Base-by-base conservation (phyloP, 352 stramenopile species). In the Phytophthora colocasiae region DNA sequence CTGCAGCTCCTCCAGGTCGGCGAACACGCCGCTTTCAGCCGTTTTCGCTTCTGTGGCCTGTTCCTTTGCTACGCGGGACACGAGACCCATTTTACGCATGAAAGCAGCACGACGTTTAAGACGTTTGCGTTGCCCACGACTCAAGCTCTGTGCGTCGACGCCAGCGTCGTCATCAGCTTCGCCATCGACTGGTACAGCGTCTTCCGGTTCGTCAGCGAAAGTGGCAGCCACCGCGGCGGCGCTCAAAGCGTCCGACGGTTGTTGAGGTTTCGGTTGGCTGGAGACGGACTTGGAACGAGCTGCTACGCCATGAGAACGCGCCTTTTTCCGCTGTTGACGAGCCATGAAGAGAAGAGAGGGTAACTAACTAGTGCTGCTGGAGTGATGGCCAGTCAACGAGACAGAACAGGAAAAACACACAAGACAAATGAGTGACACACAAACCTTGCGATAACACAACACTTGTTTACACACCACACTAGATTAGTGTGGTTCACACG, bases 21-120 rank as follows among this genome's bases (percentile, higher is more conserved):
- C 75, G 50, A 96, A 96, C 66, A 80, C 78, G 47, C 85, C 87
- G 31, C 78, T 63, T 44, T 81, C 64, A 46, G 72, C 22, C 47
- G 82, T 76, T 68, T 90, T 82, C 44, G 72, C 63, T 36, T 77
- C 58, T 47, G 60, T 75, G 22, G 75, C 63, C 61, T 91, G 84
- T 48, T 91, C 82, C 45, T 75, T 45, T 47, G 78, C 58, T 46
- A 92, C 81, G 55, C 84, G 85, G 12, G 87, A 71, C 52, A 95
- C 88, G 29, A 96, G 76, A 4, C 86, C 88, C 85, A 95, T 95
- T 69, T 96, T 96, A 55, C 83, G 83, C 77, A 95, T 81, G 66
- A 96, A 95, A 53, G 88, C 86, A 12, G 71, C 71, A 12, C 88
- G 88, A 4, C 86, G 84, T 67, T 95, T 96, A 40, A 93, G 77